Base-by-base conservation (phyloP, 345 rosid species). In the Eucalyptus regnans region DNA sequence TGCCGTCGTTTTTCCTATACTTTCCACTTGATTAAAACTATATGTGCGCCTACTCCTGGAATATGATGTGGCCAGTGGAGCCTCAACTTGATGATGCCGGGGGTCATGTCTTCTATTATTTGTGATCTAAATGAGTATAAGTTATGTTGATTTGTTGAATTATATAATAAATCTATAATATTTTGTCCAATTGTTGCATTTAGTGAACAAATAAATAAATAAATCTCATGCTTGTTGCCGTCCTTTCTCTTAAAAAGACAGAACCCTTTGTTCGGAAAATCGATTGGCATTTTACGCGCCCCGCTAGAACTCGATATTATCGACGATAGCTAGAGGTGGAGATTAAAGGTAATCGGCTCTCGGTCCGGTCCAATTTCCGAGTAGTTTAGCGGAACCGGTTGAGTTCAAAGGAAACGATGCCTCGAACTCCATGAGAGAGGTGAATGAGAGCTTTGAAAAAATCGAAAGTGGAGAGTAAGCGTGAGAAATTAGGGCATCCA, bases 341-440 rank as follows among this genome's bases (percentile, higher is more conserved):
- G 27, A 43, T 18, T 52, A 52, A 52, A 52, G 58, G 58, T 7
- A 52, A 52, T 52, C 5, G 5, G 10, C 3, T 52, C 10, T 8
- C 20, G 1, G 1, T 8, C 2, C 7, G 10, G 10, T 52, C 25
- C 10, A 20, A 52, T 52, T 52, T 52, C 25, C 0, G 0, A 20
- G 58, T 1, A 52, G 10, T 52, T 52, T 20, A 20, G 58, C 20
- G 25, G 10, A 52, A 52, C 10, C 10, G 0, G 10, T 52, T 52
- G 58, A 52, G 58, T 52, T 52, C 10, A 20, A 52, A 20, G 25
- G 10, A 52, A 52, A 52, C 10, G 7, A 52, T 52, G 58, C 25
- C 10, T 52, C 2, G 5, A 52, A 52, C 1, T 52, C 7, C 58
- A 52, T 8, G 58, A 52, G 58, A 52, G 58, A 20, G 58, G 25